These are phyloP conservation scores for Gymnopus androsaceus DNA, from an alignment of 1,284 basidiomycete species.

Conservation along the genomic window DNA sequence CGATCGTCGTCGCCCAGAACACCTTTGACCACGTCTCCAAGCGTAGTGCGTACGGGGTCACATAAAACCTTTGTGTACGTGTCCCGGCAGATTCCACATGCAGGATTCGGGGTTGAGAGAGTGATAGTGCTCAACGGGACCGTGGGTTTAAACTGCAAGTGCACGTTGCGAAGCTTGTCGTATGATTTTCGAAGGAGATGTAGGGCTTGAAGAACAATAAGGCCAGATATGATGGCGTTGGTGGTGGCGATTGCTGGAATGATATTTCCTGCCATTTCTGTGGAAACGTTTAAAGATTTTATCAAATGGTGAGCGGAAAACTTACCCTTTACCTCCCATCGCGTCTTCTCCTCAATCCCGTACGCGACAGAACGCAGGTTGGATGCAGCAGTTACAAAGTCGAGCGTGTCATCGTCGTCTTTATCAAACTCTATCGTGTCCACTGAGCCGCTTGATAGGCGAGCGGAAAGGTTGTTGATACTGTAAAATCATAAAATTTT, in stretches of 20 bases:
- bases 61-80: slow-evolving; percentile 78
- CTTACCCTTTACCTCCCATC: slow-evolving; percentile 94
- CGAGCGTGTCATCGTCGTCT: slow-evolving; percentile 94
- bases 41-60: slow-evolving; percentile 63
- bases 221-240: slow-evolving; percentile 94
- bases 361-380: slow-evolving; percentile 93
- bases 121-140: slow-evolving; percentile 73
- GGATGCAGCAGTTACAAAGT: slow-evolving; percentile 93
- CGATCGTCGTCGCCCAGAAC: slow-evolving; percentile 59
- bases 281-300: neutral
- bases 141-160: slow-evolving; percentile 73
- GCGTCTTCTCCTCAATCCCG: slow-evolving; percentile 85
- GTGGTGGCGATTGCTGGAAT: slow-evolving; percentile 99
- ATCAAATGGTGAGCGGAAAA: slow-evolving; percentile 7
- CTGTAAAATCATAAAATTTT: slow-evolving; percentile 41
- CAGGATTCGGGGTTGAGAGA: slow-evolving; percentile 66
- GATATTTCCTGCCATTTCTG: slow-evolving; percentile 99
- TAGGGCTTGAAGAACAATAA: slow-evolving; percentile 91
- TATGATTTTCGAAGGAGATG: slow-evolving; percentile 75
- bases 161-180: slow-evolving; percentile 63
- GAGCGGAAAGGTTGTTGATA: slow-evolving; percentile 74
- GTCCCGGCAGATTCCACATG: slow-evolving; percentile 87
- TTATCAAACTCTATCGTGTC: slow-evolving; percentile 93
- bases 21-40: slow-evolving; percentile 74
- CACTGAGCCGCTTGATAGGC: slow-evolving; percentile 67